Evolutionary conservation across 129 eudicot genomes (phyloP).

Genomic region (Arctium minus): DNA sequence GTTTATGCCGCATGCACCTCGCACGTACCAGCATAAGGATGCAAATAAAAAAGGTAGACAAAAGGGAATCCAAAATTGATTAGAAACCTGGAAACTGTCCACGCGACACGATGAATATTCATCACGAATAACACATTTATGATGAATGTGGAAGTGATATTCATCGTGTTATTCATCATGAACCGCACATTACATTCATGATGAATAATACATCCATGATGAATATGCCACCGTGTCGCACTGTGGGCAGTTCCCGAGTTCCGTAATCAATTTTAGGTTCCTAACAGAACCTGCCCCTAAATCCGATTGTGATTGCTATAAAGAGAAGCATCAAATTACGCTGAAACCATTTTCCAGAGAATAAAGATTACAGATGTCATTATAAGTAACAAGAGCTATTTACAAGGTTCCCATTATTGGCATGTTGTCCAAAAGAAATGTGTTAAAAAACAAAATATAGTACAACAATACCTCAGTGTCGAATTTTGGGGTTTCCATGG

Average conservation of each 20-base stretch:
- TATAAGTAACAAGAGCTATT: background rate
- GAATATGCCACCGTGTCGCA: background rate
- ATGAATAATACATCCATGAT: background rate
- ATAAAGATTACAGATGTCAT: background rate
- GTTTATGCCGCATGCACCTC: no score
- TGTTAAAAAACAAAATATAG: background rate
- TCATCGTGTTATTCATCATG: background rate
- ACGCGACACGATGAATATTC: background rate
- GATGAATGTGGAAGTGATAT: no score
- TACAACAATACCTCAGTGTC: conserved; percentile 36
- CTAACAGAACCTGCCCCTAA: background rate
- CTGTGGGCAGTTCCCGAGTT: background rate
- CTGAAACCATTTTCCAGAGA: background rate
- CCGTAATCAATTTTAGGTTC: background rate
- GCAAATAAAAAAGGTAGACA: background rate
- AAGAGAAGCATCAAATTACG: background rate
- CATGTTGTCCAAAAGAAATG: conserved; percentile 10
- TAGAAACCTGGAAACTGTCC: background rate
- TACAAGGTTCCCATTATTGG: conserved; percentile 20
- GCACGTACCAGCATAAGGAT: background rate
- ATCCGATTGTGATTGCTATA: background rate
- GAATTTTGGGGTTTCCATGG: conserved; percentile 49
- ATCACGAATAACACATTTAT: no score
- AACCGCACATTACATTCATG: background rate
- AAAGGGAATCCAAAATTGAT: background rate